phyloP scores from a whole-genome alignment of 768 basidiomycete species.

The Daedalea quercina region DNA sequence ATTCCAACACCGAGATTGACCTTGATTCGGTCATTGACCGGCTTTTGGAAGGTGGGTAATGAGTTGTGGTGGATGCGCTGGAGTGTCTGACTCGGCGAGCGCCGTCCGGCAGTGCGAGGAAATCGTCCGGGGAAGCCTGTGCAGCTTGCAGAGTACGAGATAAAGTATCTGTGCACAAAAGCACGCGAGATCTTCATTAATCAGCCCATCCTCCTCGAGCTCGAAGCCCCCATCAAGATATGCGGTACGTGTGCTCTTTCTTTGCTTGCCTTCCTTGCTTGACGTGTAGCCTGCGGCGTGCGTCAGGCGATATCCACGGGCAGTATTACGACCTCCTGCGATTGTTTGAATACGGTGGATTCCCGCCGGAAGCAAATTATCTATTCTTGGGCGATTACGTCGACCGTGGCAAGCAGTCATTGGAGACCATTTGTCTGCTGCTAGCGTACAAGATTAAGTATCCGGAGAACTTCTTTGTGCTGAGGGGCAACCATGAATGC shows the following conservation, averaged over 20 bases:
- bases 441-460: conserved; percentile 99
- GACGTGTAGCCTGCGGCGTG: background rate
- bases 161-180: conserved; percentile 98
- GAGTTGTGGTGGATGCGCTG: conserved; percentile 9
- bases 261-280: conserved; percentile 1
- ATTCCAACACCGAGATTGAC: conserved; percentile 89
- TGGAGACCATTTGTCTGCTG: conserved; percentile 98
- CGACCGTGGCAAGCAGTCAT: conserved; percentile 96
- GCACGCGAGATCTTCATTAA: conserved; percentile 99
- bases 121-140: conserved; percentile 99
- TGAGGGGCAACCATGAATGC: conserved; percentile 98
- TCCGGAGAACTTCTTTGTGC: conserved; percentile 99
- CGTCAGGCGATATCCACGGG: conserved; percentile 91
- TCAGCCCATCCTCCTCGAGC: conserved; percentile 94
- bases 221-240: conserved; percentile 99
- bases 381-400: conserved; percentile 99
- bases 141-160: conserved; percentile 97
- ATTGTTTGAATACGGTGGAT: conserved; percentile 98
- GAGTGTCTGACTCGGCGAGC: conserved; percentile 3
- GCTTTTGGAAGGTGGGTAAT: conserved; percentile 84
- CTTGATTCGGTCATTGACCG: conserved; percentile 99
- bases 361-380: conserved; percentile 99
- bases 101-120: conserved; percentile 68
- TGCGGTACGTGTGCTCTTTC: conserved; percentile 60
- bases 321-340: conserved; percentile 99